Percentiles rank a stretch among this genome's conserved stretches.
Evolutionary conservation across 306 rosid genomes (phyloP).

Genomic region (Ammopiptanthus mongolicus): DNA sequence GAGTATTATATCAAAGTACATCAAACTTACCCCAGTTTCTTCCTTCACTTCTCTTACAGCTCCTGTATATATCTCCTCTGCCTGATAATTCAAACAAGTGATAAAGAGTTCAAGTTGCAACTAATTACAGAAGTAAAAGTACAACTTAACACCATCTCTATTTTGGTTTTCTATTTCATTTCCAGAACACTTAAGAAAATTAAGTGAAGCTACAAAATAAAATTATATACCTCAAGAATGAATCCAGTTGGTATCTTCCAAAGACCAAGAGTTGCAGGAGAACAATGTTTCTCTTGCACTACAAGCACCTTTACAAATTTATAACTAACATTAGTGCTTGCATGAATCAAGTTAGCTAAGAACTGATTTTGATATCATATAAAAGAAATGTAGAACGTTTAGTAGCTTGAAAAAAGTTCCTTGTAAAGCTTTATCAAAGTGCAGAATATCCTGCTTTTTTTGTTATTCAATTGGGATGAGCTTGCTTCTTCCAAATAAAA

Average conservation of each 20-base stretch:
- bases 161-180: not conserved
- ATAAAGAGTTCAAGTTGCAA: slow-evolving; percentile 13
- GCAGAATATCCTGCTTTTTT: not conserved
- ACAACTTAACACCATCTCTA: not conserved
- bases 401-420: not conserved
- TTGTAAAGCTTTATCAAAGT: not conserved
- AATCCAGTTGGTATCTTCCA: slow-evolving; percentile 99
- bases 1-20: not conserved
- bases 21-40: slow-evolving; percentile 80
- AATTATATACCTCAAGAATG: slow-evolving; percentile 65
- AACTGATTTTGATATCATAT: not conserved
- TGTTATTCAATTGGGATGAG: not conserved
- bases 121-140: not conserved
- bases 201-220: not conserved
- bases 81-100: slow-evolving; percentile 40
- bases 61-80: slow-evolving; percentile 90
- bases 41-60: slow-evolving; percentile 95
- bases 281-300: slow-evolving; percentile 88
- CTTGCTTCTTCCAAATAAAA: not conserved
- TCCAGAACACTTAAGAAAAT: not conserved
- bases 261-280: slow-evolving; percentile 47
- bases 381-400: not conserved
- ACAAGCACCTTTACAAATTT: slow-evolving; percentile 68
- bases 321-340: not conserved
- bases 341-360: not conserved